phyloP scores from a whole-genome alignment of 2,329 filamentous ascomycete species.

The Alternaria longipes region DNA sequence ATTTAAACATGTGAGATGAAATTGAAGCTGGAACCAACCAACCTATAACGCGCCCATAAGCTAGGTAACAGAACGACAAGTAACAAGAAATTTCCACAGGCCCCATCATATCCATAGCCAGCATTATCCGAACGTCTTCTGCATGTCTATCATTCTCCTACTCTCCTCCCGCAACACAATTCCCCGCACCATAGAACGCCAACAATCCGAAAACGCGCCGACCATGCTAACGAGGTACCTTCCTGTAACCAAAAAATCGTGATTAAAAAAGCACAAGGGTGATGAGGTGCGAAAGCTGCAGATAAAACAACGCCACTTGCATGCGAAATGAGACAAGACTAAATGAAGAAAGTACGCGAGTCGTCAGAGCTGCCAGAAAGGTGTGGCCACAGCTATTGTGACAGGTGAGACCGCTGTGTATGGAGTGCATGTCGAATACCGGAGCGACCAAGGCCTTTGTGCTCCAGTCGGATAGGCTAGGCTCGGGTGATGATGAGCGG shows the following conservation, averaged over 20 bases:
- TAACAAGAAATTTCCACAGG: constrained; percentile 2
- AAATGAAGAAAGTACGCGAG: background rate
- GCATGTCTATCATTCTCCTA: constrained; percentile 8
- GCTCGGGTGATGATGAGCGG: constrained; percentile 12
- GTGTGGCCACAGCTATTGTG: background rate
- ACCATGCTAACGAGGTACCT: constrained; percentile 14
- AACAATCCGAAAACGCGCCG: constrained; percentile 20
- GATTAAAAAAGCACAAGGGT: constrained; percentile 18
- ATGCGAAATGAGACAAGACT: constrained; percentile 4
- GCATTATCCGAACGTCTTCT: constrained; percentile 7
- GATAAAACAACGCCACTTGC: constrained; percentile 14
- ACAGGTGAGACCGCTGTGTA: constrained; percentile 2
- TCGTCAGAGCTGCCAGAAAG: background rate
- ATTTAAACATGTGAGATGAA: constrained; percentile 3
- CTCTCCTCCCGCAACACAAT: constrained; percentile 5
- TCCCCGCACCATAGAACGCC: constrained; percentile 17
- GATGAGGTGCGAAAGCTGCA: constrained; percentile 22
- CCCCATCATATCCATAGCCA: constrained; percentile 2
- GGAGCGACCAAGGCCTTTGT: constrained; percentile 5
- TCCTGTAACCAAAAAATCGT: constrained; percentile 10
- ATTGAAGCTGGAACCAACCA: constrained; percentile 11
- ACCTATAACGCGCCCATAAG: background rate
- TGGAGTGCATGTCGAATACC: background rate
- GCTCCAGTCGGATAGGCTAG: constrained; percentile 14
- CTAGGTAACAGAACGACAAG: background rate